Evolutionary conservation across 768 basidiomycete species (phyloP).

Genomic region (button mushroom (Agaricus bisporus)): DNA sequence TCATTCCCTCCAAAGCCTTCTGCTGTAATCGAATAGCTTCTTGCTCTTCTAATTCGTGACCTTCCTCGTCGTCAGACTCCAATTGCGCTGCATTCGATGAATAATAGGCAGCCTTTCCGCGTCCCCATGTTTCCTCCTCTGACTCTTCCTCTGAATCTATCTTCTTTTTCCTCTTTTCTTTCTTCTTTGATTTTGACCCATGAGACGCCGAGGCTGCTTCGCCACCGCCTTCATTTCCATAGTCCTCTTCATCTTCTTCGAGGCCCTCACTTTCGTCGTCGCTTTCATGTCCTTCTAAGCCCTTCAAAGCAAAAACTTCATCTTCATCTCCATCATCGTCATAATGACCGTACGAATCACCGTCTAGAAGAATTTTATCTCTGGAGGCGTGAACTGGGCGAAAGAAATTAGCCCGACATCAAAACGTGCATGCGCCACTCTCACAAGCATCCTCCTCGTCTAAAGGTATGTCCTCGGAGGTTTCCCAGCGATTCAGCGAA

Average conservation of each 20-base stretch:
- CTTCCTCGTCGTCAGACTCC: slow-evolving; percentile 87
- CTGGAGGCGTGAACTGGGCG: slow-evolving; percentile 60
- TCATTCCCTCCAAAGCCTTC: slow-evolving; percentile 66
- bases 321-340: slow-evolving; percentile 63
- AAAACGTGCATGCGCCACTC: slow-evolving; percentile 19
- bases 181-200: slow-evolving; percentile 20
- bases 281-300: slow-evolving; percentile 45
- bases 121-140: slow-evolving; percentile 77
- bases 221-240: slow-evolving; percentile 30
- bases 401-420: slow-evolving; percentile 4
- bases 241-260: slow-evolving; percentile 21
- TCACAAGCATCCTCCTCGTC: slow-evolving; percentile 79
- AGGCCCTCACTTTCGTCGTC: slow-evolving; percentile 36
- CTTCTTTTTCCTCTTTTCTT: slow-evolving; percentile 21
- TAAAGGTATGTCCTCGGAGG: slow-evolving; percentile 57
- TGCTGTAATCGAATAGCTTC: slow-evolving; percentile 77
- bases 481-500: slow-evolving; percentile 64
- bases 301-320: slow-evolving; percentile 74
- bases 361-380: slow-evolving; percentile 75
- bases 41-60: slow-evolving; percentile 80
- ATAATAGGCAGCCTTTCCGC: slow-evolving; percentile 75
- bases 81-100: slow-evolving; percentile 76
- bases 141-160: slow-evolving; percentile 31
- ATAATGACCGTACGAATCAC: slow-evolving; percentile 31
- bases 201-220: slow-evolving; percentile 27